phyloP scores from a whole-genome alignment of 129 eudicot species.

The Flaveria linearis region DNA sequence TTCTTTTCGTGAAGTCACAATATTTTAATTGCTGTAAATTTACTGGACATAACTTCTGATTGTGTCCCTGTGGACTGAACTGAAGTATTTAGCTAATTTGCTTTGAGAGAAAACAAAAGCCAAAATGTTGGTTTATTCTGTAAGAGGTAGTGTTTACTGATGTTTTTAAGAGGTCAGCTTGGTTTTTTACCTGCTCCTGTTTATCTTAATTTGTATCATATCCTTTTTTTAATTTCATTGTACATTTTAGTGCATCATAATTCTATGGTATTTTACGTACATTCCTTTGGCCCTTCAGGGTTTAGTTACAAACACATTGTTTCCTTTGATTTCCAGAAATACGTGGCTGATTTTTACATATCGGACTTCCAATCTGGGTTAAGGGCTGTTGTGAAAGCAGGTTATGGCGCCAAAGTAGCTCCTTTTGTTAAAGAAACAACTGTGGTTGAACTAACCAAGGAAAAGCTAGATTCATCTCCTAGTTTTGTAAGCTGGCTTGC shows the following conservation, averaged over 20 bases:
- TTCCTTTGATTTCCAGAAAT: slow-evolving; percentile 55
- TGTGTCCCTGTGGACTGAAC: no score
- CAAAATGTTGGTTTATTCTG: no score
- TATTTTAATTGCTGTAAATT: no score
- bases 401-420: slow-evolving; percentile 90
- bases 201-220: no score
- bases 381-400: slow-evolving; percentile 94
- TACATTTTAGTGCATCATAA: neutral
- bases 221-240: no score
- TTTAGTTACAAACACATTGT: slow-evolving; percentile 1
- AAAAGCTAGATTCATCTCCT: slow-evolving; percentile 63
- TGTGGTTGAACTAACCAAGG: slow-evolving; percentile 66
- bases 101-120: no score
- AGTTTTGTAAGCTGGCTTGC: slow-evolving; percentile 85
- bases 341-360: slow-evolving; percentile 91
- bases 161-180: no score
- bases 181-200: no score
- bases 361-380: slow-evolving; percentile 94
- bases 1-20: no score
- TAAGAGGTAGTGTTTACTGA: no score
- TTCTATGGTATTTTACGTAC: neutral
- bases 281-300: neutral
- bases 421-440: slow-evolving; percentile 79
- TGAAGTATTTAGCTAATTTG: no score
- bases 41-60: no score